phyloP scores from a whole-genome alignment of 768 basidiomycete species.

The Leccinum rimulosum region DNA sequence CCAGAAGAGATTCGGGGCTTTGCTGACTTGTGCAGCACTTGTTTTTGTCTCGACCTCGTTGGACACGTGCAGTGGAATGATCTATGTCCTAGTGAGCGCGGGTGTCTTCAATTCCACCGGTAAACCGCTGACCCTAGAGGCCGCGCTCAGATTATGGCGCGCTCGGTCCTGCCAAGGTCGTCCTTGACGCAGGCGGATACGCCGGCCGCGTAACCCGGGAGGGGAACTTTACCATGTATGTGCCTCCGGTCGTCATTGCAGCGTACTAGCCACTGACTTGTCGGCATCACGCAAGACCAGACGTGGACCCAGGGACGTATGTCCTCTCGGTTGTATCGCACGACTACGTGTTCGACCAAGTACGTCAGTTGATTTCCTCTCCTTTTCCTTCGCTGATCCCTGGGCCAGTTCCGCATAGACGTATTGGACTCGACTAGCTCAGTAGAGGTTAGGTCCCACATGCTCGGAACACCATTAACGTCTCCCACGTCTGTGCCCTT shows the following conservation, averaged over 20 bases:
- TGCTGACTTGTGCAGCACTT: constrained; percentile 11
- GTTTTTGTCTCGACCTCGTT: constrained; percentile 50
- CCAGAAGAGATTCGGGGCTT: background rate
- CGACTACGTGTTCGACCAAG: constrained; percentile 71
- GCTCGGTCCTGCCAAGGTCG: constrained; percentile 56
- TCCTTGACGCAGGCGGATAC: constrained; percentile 57
- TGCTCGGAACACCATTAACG: constrained; percentile 65
- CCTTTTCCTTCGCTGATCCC: constrained; percentile 2
- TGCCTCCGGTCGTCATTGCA: background rate
- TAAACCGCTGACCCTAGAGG: constrained; percentile 5
- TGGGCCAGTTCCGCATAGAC: constrained; percentile 62
- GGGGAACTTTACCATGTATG: constrained; percentile 71
- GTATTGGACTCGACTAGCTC: constrained; percentile 43
- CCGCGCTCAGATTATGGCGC: constrained; percentile 32
- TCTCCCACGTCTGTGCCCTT: constrained; percentile 54
- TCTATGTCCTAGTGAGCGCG: constrained; percentile 54
- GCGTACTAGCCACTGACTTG: constrained; percentile 10
- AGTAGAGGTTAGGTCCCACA: constrained; percentile 59
- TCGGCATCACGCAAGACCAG: constrained; percentile 43
- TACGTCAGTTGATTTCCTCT: constrained; percentile 25
- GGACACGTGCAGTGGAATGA: constrained; percentile 72
- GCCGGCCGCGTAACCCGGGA: constrained; percentile 51
- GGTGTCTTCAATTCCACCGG: constrained; percentile 8
- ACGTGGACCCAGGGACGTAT: constrained; percentile 68
- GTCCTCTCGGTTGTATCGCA: constrained; percentile 65